Conservation (phyloP, 495 filamentous ascomycete genomes). For the Penicillium salamii region DNA sequence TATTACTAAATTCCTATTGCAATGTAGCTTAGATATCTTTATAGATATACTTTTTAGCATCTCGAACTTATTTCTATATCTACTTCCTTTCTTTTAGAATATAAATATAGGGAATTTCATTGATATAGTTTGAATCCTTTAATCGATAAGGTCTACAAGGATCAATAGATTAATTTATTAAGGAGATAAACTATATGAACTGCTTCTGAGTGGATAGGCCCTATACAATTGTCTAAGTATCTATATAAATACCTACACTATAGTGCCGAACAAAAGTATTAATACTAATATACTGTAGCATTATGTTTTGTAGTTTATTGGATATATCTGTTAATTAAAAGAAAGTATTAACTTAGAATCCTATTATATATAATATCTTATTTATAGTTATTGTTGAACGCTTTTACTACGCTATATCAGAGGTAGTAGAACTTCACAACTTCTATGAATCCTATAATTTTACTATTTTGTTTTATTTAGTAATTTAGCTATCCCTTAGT, state of each 20-base stretch:
- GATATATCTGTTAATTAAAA: conserved; percentile 30
- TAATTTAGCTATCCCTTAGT: conserved; percentile 21
- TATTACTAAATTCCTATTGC: conserved; percentile 10
- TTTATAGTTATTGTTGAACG: conserved; percentile 34
- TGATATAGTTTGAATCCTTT: conserved; percentile 18
- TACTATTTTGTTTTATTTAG: conserved; percentile 26
- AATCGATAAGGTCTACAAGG: conserved; percentile 24
- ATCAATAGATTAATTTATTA: conserved; percentile 36
- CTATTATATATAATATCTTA: conserved; percentile 8
- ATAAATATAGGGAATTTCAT: conserved; percentile 12
- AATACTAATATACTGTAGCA: conserved; percentile 34
- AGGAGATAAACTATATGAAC: conserved; percentile 30
- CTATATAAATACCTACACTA: conserved; percentile 29
- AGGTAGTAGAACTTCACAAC: conserved; percentile 31
- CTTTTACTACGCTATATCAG: conserved; percentile 32
- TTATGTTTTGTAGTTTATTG: conserved; percentile 39
- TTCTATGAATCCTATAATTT: conserved; percentile 28
- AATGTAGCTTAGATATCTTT: conserved; percentile 8
- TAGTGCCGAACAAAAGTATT: conserved; percentile 37
- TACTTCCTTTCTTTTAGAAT: conserved; percentile 10
- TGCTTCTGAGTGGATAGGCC: conserved; percentile 26
- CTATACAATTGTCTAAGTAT: conserved; percentile 31
- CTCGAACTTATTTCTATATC: conserved; percentile 6
- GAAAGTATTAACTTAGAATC: conserved; percentile 11
- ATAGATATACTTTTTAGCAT: conserved; percentile 13